Percentiles rank a stretch among this genome's conserved stretches.
Conservation (phyloP, 331 rosid species). For the Rosa hybrid region DNA sequence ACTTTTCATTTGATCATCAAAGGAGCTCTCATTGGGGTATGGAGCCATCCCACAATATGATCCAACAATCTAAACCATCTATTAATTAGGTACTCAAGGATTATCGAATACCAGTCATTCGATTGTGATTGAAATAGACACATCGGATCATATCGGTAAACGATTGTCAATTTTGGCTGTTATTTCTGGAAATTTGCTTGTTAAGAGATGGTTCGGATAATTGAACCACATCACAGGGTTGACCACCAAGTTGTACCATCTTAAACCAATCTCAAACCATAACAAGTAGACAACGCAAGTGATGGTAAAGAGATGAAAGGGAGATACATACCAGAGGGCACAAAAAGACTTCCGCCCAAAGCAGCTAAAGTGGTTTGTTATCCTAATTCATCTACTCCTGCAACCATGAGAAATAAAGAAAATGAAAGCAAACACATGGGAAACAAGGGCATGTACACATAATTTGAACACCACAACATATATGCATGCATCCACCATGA, state of each 20-base stretch:
- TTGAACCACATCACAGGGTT: background rate
- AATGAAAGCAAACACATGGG: conserved; percentile 34
- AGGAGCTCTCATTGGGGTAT: background rate
- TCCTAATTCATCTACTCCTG: conserved; percentile 67
- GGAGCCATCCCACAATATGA: background rate
- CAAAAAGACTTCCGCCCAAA: conserved; percentile 34
- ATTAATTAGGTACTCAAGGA: background rate
- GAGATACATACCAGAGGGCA: conserved; percentile 62
- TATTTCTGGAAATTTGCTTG: background rate
- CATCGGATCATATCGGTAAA: background rate
- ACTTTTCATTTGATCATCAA: background rate
- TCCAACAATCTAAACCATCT: background rate
- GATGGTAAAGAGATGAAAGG: conserved; percentile 12
- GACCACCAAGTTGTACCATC: background rate
- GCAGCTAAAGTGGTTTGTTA: conserved; percentile 38
- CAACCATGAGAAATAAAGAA: conserved; percentile 55
- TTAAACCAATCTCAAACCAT: background rate
- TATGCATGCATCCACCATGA: conserved; percentile 1
- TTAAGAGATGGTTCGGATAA: background rate
- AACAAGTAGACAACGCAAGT: background rate
- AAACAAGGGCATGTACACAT: background rate
- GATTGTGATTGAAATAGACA: background rate
- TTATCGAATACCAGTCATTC: background rate
- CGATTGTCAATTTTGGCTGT: background rate
- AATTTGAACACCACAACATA: conserved; percentile 2